Base-by-base conservation (phyloP, 2,329 filamentous ascomycete genomes). In the Triangularia verruculosa region DNA sequence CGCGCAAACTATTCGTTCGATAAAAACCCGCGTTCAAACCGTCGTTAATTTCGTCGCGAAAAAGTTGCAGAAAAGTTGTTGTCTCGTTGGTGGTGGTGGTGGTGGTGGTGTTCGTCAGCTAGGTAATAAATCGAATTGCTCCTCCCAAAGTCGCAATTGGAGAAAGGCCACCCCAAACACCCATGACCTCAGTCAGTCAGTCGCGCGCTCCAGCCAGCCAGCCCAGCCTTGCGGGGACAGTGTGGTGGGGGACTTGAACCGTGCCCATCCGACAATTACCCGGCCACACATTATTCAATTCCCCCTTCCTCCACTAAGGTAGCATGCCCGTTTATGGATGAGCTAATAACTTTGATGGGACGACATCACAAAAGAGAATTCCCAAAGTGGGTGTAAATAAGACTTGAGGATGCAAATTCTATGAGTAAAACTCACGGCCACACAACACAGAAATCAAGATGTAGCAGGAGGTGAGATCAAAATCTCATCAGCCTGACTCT, bases 121-220 rank as follows among this genome's bases (percentile, higher is more conserved):
- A 12, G 30, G 9, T 8, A 32, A 20, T 47, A 47, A 39, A 20
- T n/a, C 20, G 4, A 47, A 47, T 17, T 20, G n/a, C 30, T 12
- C 5, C 30, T 11, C 5, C 27, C 30, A 17, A 12, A 27, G 34
- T 15, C 15, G 32, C 47, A 30, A 51, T 51, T 57, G 24, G 57
- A 11, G 27, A 43, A 55, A 24, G 53, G n/a, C 20, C 12, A 13
- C 22, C 15, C 34, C 17, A 52, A 6, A 28, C 28, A 51, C 32
- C 56, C 53, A 59, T 65, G 63, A 65, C 61, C 58, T 64, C 56
- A 62, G 43, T n/a, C n/a, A n/a, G n/a, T n/a, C n/a, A n/a, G n/a
- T n/a, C n/a, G n/a, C 27, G 47, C 12, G 52, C 27, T 28, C 28
- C 39, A 34, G 52, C 51, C 12, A 4, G n/a, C n/a, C 25, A 15